Conservation (phyloP, 495 filamentous ascomycete species). For the Cryomyces minteri region DNA sequence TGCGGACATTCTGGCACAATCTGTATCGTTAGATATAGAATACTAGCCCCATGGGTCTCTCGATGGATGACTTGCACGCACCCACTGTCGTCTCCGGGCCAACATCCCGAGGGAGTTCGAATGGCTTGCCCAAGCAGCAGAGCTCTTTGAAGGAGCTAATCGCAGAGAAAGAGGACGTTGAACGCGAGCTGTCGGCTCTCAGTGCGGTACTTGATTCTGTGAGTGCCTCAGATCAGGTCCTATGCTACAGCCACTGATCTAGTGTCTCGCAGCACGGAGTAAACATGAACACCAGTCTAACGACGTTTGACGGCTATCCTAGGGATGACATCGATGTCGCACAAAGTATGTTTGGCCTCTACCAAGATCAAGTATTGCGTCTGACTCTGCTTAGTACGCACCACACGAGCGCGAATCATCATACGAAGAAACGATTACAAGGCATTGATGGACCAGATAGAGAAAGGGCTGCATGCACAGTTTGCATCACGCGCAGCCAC, state of each 20-base stretch:
- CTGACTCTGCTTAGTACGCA: conserved; percentile 45
- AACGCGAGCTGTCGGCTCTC: conserved; percentile 69
- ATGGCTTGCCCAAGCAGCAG: conserved; percentile 12
- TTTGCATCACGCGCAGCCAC: conserved; percentile 10
- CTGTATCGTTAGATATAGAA: neutral
- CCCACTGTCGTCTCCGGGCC: conserved; percentile 23
- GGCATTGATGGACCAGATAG: conserved; percentile 62
- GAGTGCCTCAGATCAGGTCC: conserved; percentile 12
- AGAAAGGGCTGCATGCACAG: conserved; percentile 66
- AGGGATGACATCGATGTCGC: conserved; percentile 88
- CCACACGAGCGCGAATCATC: conserved; percentile 77
- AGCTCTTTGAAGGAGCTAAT: conserved; percentile 35
- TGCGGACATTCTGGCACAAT: too few relatives aligned
- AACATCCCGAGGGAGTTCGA: conserved; percentile 14
- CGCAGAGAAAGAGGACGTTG: conserved; percentile 59
- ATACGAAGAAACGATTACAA: conserved; percentile 87
- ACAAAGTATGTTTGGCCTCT: conserved; percentile 44
- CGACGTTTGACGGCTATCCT: conserved; percentile 85
- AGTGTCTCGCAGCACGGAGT: conserved; percentile 47
- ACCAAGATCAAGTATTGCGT: neutral
- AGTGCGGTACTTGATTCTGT: conserved; percentile 79
- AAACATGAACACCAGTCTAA: conserved; percentile 76
- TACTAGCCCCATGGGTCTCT: neutral
- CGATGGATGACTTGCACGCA: conserved; percentile 17
- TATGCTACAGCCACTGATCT: neutral